A percentile compares a stretch with the other conserved stretches of the same genome.
Conservation (phyloP, 208 protist genomes). For the Trypanosoma scelopori region DNA sequence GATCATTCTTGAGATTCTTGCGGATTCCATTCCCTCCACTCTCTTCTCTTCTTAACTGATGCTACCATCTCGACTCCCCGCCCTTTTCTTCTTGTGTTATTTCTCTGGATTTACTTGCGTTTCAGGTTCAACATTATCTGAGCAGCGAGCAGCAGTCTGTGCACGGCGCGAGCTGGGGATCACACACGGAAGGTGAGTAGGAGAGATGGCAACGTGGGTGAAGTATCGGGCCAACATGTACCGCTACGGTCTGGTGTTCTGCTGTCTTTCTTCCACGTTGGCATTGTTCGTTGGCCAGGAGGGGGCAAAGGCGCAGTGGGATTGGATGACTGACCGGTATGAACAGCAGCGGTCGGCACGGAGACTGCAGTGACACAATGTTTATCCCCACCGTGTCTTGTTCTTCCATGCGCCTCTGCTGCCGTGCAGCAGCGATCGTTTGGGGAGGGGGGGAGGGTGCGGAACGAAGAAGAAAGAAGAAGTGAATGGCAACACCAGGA, state of each 20-base stretch:
- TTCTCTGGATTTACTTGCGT: constrained; percentile 2
- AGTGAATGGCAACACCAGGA: neutral
- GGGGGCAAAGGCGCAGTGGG: constrained; percentile 53
- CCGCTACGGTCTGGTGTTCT: constrained; percentile 76
- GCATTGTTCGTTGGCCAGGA: constrained; percentile 44
- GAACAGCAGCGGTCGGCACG: constrained; percentile 33
- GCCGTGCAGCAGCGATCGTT: no score
- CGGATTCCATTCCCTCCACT: neutral
- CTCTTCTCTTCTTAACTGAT: no score
- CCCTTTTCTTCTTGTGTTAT: constrained; percentile 4
- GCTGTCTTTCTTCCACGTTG: constrained; percentile 60
- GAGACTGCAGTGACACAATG: constrained; percentile 12
- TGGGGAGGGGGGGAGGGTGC: neutral
- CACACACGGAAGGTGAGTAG: no score
- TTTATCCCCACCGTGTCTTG: constrained; percentile 13
- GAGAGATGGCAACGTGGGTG: constrained; percentile 32
- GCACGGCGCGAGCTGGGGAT: no score
- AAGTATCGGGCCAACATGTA: constrained; percentile 65
- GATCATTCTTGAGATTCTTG: neutral
- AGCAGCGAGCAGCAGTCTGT: no score
- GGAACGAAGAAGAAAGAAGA: neutral
- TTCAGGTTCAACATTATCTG: no score
- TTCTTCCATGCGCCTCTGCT: constrained; percentile 16
- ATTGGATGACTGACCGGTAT: constrained; percentile 55
- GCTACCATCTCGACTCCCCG: no score